Base-by-base conservation (phyloP, 768 basidiomycete species). In the Pluteus cervinus region DNA sequence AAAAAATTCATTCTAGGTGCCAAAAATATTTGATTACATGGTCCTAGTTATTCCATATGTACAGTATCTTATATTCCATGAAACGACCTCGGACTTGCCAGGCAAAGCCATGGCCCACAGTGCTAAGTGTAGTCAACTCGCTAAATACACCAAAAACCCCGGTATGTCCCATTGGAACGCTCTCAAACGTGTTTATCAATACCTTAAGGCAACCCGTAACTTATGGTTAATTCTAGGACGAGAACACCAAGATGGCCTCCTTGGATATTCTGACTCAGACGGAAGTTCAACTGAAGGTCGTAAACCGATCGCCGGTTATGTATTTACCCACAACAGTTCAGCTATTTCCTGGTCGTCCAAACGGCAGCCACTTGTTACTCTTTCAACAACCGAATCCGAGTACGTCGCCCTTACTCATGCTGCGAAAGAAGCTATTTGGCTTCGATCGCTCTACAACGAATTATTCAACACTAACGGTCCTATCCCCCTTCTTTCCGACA, bases 101-200 rank as follows among this genome's bases (percentile, higher is more conserved):
- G n/a, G n/a, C n/a, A n/a, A n/a, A n/a, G n/a, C n/a, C n/a, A n/a
- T n/a, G n/a, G n/a, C n/a, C n/a, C n/a, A n/a, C n/a, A n/a, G n/a
- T n/a, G n/a, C n/a, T n/a, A n/a, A n/a, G n/a, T n/a, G n/a, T n/a
- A n/a, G n/a, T n/a, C 40, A 43, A 7, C 45, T 63, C 1, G 40
- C 47, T 12, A 41, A 46, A 12, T 62, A 46, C 37, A 20, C 28
- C 5, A 15, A 41, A 1, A 49, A 46, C 33, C 57, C 59, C 7
- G 54, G 51, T 1, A 12, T 24, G 5, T 31, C 33, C 2, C 60
- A 60, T 40, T 56, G 54, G 53, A 40, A 39, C 5, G 52, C 55
- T 5, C 40, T 55, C 1, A 55, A 58, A 29, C 44, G 33, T 40
- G 41, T 67, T 14, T 45, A 60, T 25, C 47, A 52, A 1, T 73